Evolutionary conservation across 352 stramenopile genomes (phyloP).

Genomic region (Globisporangium rhizosaccharum): DNA sequence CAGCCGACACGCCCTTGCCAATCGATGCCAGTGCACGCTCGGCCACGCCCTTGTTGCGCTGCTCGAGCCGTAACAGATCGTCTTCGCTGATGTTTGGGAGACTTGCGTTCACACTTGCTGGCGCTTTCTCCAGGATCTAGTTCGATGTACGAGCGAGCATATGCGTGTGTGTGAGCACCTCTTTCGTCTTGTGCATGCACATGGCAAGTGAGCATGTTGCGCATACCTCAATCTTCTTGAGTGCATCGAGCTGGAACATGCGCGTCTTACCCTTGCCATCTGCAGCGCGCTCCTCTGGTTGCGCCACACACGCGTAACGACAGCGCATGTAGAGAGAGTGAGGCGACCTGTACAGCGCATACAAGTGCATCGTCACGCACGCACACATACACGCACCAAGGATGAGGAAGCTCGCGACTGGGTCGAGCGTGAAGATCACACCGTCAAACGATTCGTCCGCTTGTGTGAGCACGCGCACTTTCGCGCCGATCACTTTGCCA

Average conservation of each 20-base stretch:
- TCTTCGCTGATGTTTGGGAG: constrained; percentile 59
- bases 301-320: background rate
- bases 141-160: background rate
- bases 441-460: constrained; percentile 55
- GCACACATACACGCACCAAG: constrained; percentile 32
- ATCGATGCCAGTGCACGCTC: constrained; percentile 76
- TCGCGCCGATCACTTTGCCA: constrained; percentile 51
- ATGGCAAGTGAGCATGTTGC: background rate
- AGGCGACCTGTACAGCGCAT: no score
- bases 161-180: background rate
- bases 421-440: constrained; percentile 73
- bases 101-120: constrained; percentile 34
- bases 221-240: constrained; percentile 58
- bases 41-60: constrained; percentile 64
- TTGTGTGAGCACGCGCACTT: constrained; percentile 53
- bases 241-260: constrained; percentile 64
- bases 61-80: constrained; percentile 66
- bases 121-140: constrained; percentile 47
- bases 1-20: constrained; percentile 58
- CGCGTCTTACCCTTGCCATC: constrained; percentile 63
- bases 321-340: background rate
- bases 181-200: background rate
- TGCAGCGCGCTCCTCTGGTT: constrained; percentile 46
- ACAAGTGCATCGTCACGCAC: background rate
- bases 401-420: constrained; percentile 74